Percentiles rank a stretch among this genome's conserved stretches.
Evolutionary conservation across 495 filamentous ascomycete species (phyloP).

Genomic region (Trichocladium uniseriatum): DNA sequence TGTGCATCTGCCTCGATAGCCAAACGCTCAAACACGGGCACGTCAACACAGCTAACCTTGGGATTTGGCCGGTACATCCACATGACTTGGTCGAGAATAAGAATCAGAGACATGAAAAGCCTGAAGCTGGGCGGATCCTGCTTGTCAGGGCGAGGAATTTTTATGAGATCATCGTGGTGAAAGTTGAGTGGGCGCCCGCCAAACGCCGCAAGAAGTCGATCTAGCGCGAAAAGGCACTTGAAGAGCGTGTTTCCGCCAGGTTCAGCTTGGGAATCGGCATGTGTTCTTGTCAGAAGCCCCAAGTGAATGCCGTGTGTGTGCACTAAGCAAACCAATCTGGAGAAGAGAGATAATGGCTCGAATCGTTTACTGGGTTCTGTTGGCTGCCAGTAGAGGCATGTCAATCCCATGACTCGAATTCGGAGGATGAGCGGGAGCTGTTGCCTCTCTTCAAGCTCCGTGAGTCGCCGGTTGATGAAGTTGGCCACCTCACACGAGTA

Average conservation of each 20-base stretch:
- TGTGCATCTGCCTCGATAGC: slow-evolving; percentile 39
- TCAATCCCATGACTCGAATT: slow-evolving; percentile 19
- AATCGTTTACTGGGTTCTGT: slow-evolving; percentile 7
- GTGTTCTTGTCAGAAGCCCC: neutral
- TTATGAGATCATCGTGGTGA: slow-evolving; percentile 54
- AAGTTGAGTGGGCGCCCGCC: slow-evolving; percentile 57
- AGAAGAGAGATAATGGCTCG: slow-evolving; percentile 13
- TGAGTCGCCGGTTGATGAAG: slow-evolving; percentile 24
- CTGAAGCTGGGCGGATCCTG: slow-evolving; percentile 36
- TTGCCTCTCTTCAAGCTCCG: slow-evolving; percentile 3
- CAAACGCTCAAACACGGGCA: slow-evolving; percentile 60
- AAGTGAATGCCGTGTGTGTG: slow-evolving; percentile 59
- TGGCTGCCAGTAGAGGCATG: slow-evolving; percentile 26
- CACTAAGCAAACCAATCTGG: slow-evolving; percentile 42
- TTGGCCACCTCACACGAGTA: slow-evolving; percentile 28
- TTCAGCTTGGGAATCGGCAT: neutral
- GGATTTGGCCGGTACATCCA: slow-evolving; percentile 55
- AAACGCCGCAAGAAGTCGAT: slow-evolving; percentile 54
- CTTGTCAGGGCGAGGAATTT: slow-evolving; percentile 19
- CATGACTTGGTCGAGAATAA: slow-evolving; percentile 55
- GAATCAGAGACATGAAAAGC: slow-evolving; percentile 37
- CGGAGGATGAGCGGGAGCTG: slow-evolving; percentile 10
- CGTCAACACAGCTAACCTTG: slow-evolving; percentile 40
- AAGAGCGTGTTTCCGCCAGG: slow-evolving; percentile 35
- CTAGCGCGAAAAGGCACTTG: slow-evolving; percentile 59